These are phyloP conservation scores for Hypoxylon sp. DNA, from an alignment of 2,329 filamentous ascomycete species.

Conservation along the genomic window DNA sequence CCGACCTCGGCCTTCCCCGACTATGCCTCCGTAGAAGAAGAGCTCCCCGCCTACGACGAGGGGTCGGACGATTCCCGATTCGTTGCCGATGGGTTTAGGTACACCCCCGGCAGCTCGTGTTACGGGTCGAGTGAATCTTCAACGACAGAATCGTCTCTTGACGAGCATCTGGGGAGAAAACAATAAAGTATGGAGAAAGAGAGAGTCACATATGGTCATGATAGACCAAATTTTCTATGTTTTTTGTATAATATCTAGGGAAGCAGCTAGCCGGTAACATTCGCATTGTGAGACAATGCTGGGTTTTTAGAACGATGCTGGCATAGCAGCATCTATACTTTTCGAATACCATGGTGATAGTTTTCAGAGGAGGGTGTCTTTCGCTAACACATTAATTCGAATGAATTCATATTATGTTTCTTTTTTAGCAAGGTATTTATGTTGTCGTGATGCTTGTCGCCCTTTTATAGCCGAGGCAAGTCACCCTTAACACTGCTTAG, in stretches of 20 bases:
- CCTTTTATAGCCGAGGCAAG: too few species aligned
- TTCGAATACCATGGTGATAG: too few species aligned
- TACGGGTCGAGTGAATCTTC: constrained; percentile 45
- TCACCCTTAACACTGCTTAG: too few species aligned
- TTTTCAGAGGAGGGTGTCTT: too few species aligned
- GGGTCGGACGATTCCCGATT: constrained; percentile 51
- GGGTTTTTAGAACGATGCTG: background rate
- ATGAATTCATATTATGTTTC: too few species aligned
- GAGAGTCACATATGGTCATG: background rate
- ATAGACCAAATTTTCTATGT: background rate
- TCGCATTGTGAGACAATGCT: background rate
- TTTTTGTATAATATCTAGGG: background rate
- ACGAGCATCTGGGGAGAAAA: constrained; percentile 46
- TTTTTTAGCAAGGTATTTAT: too few species aligned
- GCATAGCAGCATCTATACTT: constrained; percentile 3
- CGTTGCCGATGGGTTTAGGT: constrained; percentile 59
- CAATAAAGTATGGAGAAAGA: constrained; percentile 28
- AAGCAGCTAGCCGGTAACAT: background rate
- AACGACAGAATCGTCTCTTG: constrained; percentile 41
- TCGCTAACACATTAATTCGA: too few species aligned
- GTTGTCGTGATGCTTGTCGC: too few species aligned
- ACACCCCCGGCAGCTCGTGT: constrained; percentile 50
- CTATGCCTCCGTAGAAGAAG: constrained; percentile 53
- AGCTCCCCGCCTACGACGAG: constrained; percentile 58
- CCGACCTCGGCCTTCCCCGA: constrained; percentile 50